Conservation (phyloP, 192 early-diverging fungal genomes). For the Backusella tarrabulga region DNA sequence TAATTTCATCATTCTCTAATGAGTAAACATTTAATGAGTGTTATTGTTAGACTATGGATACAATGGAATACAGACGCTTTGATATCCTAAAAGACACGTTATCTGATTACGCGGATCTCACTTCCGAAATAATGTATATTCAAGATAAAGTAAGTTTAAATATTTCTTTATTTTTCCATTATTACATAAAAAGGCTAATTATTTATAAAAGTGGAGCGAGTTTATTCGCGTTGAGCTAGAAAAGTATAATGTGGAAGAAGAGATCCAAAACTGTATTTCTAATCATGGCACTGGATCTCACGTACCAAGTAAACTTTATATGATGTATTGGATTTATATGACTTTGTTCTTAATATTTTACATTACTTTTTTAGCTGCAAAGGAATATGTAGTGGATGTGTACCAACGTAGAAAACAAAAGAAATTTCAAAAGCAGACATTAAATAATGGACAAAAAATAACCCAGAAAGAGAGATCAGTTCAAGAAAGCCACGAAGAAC, state of each 20-base stretch:
- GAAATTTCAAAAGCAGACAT: neutral
- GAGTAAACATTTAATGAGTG: neutral
- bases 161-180: neutral
- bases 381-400: conserved; percentile 13
- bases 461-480: neutral
- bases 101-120: conserved; percentile 26
- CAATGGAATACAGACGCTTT: conserved; percentile 20
- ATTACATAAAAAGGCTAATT: neutral
- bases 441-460: neutral
- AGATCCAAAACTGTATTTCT: neutral
- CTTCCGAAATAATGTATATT: conserved; percentile 17
- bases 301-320: conserved; percentile 11
- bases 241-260: conserved; percentile 16
- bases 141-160: conserved; percentile 19
- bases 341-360: neutral
- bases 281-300: neutral
- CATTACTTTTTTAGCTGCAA: conserved; percentile 8
- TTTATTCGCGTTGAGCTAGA: conserved; percentile 19
- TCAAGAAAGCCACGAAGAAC: neutral
- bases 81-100: conserved; percentile 23
- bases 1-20: neutral
- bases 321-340: neutral
- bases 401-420: neutral
- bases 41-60: conserved; percentile 10
- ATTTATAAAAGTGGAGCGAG: conserved; percentile 22